Base-by-base conservation (phyloP, 106 monocot species). In the Apostasia ramifera region DNA sequence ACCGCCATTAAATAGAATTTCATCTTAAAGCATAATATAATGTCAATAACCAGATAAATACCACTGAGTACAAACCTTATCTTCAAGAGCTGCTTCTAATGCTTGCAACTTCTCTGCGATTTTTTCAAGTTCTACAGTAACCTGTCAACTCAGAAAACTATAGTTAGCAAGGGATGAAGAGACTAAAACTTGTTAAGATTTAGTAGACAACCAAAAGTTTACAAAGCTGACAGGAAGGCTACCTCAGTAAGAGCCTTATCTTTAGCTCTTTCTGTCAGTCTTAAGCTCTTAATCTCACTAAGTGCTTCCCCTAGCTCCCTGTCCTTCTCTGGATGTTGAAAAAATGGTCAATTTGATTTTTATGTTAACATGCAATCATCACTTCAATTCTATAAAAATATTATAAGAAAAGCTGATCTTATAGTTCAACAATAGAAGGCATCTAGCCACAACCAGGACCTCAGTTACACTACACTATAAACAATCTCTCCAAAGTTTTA, bases 191-290 rank as follows among this genome's bases (percentile, higher is more conserved):
- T 14, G 10, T 13, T 57, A 10, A 39, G 3, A 46, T n/a, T 10
- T 14, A 66, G 55, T n/a, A 13, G 6, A 56, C 42, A 5, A 39
- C 48, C 13, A 14, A 9, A 15, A 47, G 38, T 8, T 40, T 8
- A 63, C 11, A 1, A 46, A 55, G 47, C 4, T 15, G 6, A 13
- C 14, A 15, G 6, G 26, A 26, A 44, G 40, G 39, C 3, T 82
- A 91, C 91, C 91, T 87, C 91, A 12, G 56, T 48, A 58, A 91
- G 79, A 66, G 91, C 91, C 80, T 87, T 91, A 67, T 91, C 91
- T 80, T 91, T 91, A 44, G 87, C 84, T 73, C 91, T 76, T 42
- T 91, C 91, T 5, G 75, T 85, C 71, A 87, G 55, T 50, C 75
- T 81, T 41, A 91, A 64, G 66, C 87, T 73, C 70, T 82, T 91